Conservation (phyloP, 202 grass and related monocot species). For the Elaeis oleifera region DNA sequence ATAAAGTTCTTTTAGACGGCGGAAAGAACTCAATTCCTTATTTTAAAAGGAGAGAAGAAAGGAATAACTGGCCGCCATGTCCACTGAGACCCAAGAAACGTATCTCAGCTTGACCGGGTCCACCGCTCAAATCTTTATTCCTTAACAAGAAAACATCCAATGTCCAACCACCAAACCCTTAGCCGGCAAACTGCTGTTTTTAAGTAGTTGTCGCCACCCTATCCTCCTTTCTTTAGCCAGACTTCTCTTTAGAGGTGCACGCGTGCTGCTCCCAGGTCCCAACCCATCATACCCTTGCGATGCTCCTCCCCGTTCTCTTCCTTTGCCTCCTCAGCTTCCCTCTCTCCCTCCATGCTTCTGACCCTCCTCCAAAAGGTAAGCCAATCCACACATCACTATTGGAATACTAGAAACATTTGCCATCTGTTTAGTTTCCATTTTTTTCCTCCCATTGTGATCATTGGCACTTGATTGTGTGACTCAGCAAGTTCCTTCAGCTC, state of each 20-base stretch:
- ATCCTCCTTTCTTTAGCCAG: neutral
- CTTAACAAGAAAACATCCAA: conserved; percentile 11
- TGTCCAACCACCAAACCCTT: conserved; percentile 3
- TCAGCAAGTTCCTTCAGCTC: no score
- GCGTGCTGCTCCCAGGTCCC: neutral
- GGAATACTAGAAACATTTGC: no score
- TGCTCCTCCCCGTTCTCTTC: conserved; percentile 26
- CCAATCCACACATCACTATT: neutral
- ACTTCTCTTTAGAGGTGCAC: neutral
- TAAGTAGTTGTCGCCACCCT: no score
- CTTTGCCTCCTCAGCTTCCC: conserved; percentile 16
- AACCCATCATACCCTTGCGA: conserved; percentile 9
- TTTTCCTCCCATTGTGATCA: no score
- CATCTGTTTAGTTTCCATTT: no score
- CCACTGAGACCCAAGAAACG: conserved; percentile 43
- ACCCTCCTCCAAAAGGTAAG: conserved; percentile 30
- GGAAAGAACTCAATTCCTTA: neutral
- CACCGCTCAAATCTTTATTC: conserved; percentile 5
- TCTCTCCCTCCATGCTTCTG: conserved; percentile 22
- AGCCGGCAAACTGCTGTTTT: conserved; percentile 15
- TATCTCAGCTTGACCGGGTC: conserved; percentile 26
- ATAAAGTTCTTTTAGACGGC: neutral
- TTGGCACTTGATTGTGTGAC: no score
- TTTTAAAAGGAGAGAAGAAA: conserved; percentile 44
- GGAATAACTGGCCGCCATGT: conserved; percentile 55